Conservation (phyloP, 2,329 filamentous ascomycete genomes). For the Ophiocordyceps polyrhachis-furcata region DNA sequence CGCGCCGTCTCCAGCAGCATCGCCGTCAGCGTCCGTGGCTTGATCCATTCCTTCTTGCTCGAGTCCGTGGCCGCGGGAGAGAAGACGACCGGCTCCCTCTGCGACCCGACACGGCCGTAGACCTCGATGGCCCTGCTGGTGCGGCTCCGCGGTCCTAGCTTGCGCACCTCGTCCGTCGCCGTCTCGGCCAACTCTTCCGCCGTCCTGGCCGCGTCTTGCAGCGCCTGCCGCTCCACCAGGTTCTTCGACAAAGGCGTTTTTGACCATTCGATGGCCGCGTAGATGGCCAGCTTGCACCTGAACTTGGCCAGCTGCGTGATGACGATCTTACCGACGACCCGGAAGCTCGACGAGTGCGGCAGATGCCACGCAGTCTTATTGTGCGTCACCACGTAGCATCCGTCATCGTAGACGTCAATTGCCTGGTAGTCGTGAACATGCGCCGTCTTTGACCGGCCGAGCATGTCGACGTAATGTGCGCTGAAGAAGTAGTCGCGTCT, state of each 20-base stretch:
- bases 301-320: slow-evolving; percentile 88
- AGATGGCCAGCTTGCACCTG: slow-evolving; percentile 78
- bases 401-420: slow-evolving; percentile 67
- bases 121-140: slow-evolving; percentile 65
- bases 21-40: slow-evolving; percentile 41
- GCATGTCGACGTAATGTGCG: slow-evolving; percentile 45
- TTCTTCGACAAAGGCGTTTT: slow-evolving; percentile 44
- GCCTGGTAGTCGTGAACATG: slow-evolving; percentile 66
- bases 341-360: slow-evolving; percentile 61
- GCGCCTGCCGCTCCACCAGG: slow-evolving; percentile 49
- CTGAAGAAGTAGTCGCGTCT: slow-evolving; percentile 67
- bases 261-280: slow-evolving; percentile 74
- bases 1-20: slow-evolving; percentile 54
- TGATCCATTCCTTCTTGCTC: slow-evolving; percentile 38
- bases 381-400: slow-evolving; percentile 46
- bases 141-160: slow-evolving; percentile 52
- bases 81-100: slow-evolving; percentile 44
- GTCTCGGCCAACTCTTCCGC: slow-evolving; percentile 59
- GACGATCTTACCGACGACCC: slow-evolving; percentile 73
- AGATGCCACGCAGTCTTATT: slow-evolving; percentile 61
- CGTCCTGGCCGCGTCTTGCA: slow-evolving; percentile 55
- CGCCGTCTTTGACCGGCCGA: slow-evolving; percentile 40
- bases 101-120: slow-evolving; percentile 56
- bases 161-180: slow-evolving; percentile 58
- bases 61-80: slow-evolving; percentile 28